A percentile compares a stretch with the other conserved stretches of the same genome.
These are phyloP conservation scores for Botrytis cinerea DNA, from an alignment of 2,329 filamentous ascomycete species.

Conservation along the genomic window DNA sequence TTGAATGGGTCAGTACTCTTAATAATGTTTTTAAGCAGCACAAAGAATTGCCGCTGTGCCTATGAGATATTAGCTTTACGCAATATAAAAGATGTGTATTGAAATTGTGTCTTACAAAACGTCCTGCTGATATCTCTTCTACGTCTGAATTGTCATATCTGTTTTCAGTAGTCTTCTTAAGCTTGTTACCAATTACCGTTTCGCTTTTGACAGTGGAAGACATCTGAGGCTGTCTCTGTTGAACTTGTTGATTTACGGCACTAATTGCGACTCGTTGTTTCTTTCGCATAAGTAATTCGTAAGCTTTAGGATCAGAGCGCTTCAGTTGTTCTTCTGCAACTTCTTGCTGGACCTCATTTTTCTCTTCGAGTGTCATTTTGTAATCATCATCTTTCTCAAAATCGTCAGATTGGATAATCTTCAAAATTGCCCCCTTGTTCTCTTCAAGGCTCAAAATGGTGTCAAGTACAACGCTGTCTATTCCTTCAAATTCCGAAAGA, in stretches of 20 bases:
- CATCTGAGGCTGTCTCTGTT: not conserved
- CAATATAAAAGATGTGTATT: not conserved
- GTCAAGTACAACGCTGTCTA: constrained; percentile 63
- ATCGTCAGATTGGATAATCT: constrained; percentile 68
- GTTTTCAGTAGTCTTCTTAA: too few species aligned
- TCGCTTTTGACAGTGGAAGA: not conserved
- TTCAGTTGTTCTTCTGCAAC: constrained; percentile 42
- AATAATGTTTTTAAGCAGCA: not conserved
- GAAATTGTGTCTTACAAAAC: not conserved
- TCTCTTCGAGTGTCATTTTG: constrained; percentile 62
- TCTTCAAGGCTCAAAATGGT: constrained; percentile 30
- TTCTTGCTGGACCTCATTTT: constrained; percentile 53
- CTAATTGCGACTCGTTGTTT: not conserved
- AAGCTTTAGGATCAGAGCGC: constrained; percentile 36
- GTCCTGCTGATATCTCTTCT: constrained; percentile 1
- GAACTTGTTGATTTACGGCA: not conserved
- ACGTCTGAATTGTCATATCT: not conserved
- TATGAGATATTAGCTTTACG: not conserved
- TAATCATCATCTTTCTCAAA: constrained; percentile 71
- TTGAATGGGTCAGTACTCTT: not conserved
- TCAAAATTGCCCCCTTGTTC: constrained; percentile 46
- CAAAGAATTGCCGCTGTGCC: not conserved
- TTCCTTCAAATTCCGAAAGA: constrained; percentile 56
- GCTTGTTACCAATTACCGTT: not conserved
- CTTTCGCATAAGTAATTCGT: constrained; percentile 4